These are phyloP conservation scores for Linaria vulgaris DNA, from an alignment of 257 asterid genomes.

Conservation along the genomic window DNA sequence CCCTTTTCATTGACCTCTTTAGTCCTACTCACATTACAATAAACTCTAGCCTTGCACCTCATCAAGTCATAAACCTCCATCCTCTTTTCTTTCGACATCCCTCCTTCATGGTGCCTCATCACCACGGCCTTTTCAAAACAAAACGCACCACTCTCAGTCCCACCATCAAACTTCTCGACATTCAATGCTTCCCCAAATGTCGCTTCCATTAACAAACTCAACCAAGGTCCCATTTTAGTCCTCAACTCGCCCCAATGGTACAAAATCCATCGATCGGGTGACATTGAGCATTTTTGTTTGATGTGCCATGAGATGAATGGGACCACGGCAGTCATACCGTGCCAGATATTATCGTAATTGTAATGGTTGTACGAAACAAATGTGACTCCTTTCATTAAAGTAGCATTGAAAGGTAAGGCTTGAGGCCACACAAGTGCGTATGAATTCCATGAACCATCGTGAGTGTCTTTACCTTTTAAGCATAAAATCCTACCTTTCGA, in stretches of 20 bases:
- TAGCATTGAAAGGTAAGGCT: conserved; percentile 50
- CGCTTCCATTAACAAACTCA: conserved; percentile 50
- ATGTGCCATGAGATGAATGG: conserved; percentile 71
- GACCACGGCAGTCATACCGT: conserved; percentile 57
- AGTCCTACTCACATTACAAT: conserved; percentile 42
- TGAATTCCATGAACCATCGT: conserved; percentile 71
- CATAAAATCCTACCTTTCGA: conserved; percentile 61
- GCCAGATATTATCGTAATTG: conserved; percentile 74
- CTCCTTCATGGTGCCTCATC: conserved; percentile 87
- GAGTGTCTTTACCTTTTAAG: conserved; percentile 55
- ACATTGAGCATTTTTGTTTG: conserved; percentile 29
- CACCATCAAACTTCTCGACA: conserved; percentile 37
- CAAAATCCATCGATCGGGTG: conserved; percentile 54
- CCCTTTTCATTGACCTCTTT: conserved; percentile 8
- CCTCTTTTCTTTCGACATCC: conserved; percentile 64
- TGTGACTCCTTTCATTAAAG: conserved; percentile 49
- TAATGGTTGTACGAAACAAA: conserved; percentile 74
- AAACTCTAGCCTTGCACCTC: conserved; percentile 63
- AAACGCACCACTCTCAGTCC: conserved; percentile 15
- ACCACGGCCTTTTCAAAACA: conserved; percentile 69
- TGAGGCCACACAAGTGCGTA: conserved; percentile 69
- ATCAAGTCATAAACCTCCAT: conserved; percentile 57
- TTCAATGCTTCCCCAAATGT: conserved; percentile 39
- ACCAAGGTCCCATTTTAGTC: conserved; percentile 60
- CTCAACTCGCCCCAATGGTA: conserved; percentile 82